A percentile compares a stretch with the other conserved stretches of the same genome.
phyloP scores from a whole-genome alignment of 1,284 basidiomycete species.

The Tausonia pullulans region DNA sequence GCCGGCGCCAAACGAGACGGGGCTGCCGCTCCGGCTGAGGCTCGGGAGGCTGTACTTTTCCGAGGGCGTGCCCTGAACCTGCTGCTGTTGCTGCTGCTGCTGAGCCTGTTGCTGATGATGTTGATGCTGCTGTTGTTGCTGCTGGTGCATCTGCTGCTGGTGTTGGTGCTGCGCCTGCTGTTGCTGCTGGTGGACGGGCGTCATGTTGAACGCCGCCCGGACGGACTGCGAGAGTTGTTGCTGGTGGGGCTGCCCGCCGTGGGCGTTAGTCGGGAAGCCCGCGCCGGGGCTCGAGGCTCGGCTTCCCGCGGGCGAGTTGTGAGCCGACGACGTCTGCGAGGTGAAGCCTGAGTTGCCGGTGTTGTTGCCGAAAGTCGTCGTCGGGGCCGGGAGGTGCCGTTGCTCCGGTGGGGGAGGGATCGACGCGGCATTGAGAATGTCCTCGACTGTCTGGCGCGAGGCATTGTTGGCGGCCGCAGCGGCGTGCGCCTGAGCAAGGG shows the following conservation, averaged over 20 bases:
- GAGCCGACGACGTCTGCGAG: slow-evolving; percentile 28
- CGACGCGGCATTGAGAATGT: slow-evolving; percentile 34
- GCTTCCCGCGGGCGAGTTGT: slow-evolving; percentile 29
- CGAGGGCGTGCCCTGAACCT: neutral
- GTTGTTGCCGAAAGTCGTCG: slow-evolving; percentile 21
- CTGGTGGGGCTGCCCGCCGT: slow-evolving; percentile 14
- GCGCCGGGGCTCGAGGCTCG: slow-evolving; percentile 30
- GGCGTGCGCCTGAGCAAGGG: neutral
- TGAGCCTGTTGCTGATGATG: neutral
- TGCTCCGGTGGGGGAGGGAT: slow-evolving; percentile 31
- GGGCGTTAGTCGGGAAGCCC: slow-evolving; percentile 16
- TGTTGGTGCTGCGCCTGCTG: neutral
- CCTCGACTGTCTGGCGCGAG: slow-evolving; percentile 30
- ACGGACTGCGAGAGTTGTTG: slow-evolving; percentile 56
- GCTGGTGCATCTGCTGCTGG: neutral
- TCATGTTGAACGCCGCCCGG: slow-evolving; percentile 76
- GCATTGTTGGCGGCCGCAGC: neutral
- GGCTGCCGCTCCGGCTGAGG: neutral
- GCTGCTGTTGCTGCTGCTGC: slow-evolving; percentile 2
- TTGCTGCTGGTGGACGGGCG: slow-evolving; percentile 51
- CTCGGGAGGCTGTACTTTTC: neutral
- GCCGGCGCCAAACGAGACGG: neutral
- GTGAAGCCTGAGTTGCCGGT: slow-evolving; percentile 19
- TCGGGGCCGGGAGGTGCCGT: slow-evolving; percentile 31
- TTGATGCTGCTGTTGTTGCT: neutral